phyloP scores from a whole-genome alignment of 345 rosid species.

The Populus pruinosa region DNA sequence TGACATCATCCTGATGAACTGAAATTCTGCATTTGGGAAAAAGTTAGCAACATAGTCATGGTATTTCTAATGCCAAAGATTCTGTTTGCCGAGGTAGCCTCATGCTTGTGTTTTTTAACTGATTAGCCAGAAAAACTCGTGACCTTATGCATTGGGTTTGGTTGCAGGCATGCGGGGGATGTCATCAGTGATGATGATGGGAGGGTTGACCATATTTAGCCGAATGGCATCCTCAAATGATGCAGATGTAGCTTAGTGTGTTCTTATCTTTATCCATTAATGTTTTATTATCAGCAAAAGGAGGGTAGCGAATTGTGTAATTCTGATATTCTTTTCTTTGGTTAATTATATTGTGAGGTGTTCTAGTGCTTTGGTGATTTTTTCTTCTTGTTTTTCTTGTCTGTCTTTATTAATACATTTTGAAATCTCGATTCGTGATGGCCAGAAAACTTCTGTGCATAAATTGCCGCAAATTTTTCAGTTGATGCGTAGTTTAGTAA shows the following conservation, averaged over 20 bases:
- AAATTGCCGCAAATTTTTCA: background rate
- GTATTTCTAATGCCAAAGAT: background rate
- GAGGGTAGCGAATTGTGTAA: slow-evolving; percentile 25
- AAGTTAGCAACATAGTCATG: background rate
- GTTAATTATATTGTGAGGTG: slow-evolving; percentile 20
- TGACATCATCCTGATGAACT: background rate
- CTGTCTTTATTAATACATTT: slow-evolving; percentile 12
- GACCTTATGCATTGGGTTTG: slow-evolving; percentile 7
- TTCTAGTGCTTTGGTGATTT: slow-evolving; percentile 28
- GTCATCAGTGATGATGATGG: slow-evolving; percentile 58
- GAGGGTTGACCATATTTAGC: slow-evolving; percentile 47
- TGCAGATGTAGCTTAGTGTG: slow-evolving; percentile 35
- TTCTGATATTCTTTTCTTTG: background rate
- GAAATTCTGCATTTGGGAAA: background rate
- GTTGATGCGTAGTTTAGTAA: background rate
- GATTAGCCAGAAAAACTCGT: background rate
- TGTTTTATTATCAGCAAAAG: slow-evolving; percentile 15
- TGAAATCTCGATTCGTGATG: background rate
- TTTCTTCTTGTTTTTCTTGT: slow-evolving; percentile 8
- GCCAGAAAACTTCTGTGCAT: background rate
- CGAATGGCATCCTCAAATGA: slow-evolving; percentile 5
- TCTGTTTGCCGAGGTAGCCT: background rate
- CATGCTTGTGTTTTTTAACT: background rate
- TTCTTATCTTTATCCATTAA: slow-evolving; percentile 9
- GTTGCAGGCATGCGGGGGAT: slow-evolving; percentile 78